Percentiles rank a stretch among this genome's conserved stretches.
Conservation (phyloP, 768 basidiomycete species). For the Amanita thiersii region DNA sequence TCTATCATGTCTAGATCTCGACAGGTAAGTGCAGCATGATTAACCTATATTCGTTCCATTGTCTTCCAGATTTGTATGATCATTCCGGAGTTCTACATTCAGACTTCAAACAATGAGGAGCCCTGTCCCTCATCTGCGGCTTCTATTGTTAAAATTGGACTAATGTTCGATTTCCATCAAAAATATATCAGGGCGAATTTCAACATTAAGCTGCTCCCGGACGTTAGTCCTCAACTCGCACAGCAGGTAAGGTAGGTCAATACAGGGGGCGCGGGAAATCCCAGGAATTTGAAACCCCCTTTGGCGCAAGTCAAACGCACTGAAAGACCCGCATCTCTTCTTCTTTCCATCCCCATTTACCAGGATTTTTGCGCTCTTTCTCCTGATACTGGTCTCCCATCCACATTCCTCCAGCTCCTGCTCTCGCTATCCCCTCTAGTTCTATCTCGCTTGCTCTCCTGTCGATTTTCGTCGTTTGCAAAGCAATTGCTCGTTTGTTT, state of each 20-base stretch:
- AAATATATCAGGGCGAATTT: too few relatives aligned
- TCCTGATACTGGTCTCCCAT: constrained; percentile 12
- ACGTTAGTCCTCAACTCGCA: constrained; percentile 1
- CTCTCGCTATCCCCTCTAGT: constrained; percentile 26
- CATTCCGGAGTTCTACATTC: neutral
- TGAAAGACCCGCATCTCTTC: constrained; percentile 10
- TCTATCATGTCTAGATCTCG: constrained; percentile 4
- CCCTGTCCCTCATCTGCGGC: too few relatives aligned
- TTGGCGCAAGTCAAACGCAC: constrained; percentile 12
- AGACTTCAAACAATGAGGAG: constrained; percentile 6
- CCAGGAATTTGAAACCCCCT: constrained; percentile 26
- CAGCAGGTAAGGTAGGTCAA: neutral
- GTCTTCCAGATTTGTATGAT: constrained; percentile 18
- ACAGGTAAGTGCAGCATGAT: constrained; percentile 3
- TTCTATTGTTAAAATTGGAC: too few relatives aligned
- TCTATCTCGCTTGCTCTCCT: constrained; percentile 28
- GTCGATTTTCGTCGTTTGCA: constrained; percentile 30
- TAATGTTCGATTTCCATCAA: too few relatives aligned
- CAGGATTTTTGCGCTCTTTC: constrained; percentile 12
- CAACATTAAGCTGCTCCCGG: too few relatives aligned
- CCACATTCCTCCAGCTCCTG: constrained; percentile 8
- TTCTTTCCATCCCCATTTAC: constrained; percentile 14
- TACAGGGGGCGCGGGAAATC: constrained; percentile 28
- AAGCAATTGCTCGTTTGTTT: constrained; percentile 25
- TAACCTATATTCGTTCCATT: constrained; percentile 16